These are phyloP conservation scores for Arthrinium phaeospermum DNA, from an alignment of 2,329 filamentous ascomycete genomes.

Conservation along the genomic window DNA sequence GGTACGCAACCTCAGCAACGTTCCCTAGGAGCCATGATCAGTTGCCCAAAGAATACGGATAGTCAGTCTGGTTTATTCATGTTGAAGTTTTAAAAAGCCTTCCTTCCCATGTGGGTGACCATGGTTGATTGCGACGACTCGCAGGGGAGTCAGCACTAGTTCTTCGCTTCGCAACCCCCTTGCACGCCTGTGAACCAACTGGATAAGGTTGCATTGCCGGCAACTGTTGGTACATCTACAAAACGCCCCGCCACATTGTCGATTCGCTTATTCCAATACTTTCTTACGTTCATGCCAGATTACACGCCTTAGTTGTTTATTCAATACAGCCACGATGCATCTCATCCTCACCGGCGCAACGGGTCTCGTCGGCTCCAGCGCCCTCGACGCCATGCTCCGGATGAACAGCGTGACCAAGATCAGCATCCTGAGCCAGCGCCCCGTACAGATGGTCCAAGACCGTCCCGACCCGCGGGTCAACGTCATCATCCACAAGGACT, in stretches of 20 bases:
- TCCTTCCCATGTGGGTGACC: background rate
- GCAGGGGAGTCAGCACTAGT: background rate
- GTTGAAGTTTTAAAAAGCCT: no score
- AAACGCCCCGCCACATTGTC: no score
- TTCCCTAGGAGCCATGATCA: background rate
- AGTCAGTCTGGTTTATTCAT: background rate
- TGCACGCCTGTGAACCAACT: background rate
- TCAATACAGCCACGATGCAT: conserved; percentile 53
- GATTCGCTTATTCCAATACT: background rate
- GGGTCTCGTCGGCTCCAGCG: conserved; percentile 66
- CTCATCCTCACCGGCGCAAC: conserved; percentile 72
- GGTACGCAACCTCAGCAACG: background rate
- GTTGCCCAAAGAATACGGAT: background rate
- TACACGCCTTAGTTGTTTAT: background rate
- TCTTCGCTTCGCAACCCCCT: background rate
- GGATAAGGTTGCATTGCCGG: background rate
- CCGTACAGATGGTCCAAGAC: conserved; percentile 67
- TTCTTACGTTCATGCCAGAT: background rate
- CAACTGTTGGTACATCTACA: background rate
- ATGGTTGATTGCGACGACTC: background rate
- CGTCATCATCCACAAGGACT: conserved; percentile 75
- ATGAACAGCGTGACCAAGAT: conserved; percentile 64
- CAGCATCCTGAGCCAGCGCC: conserved; percentile 66
- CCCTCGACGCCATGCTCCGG: conserved; percentile 66
- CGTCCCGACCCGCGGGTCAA: conserved; percentile 62